Conservation (phyloP, 2,329 filamentous ascomycete species). For the Dactylonectria macrodidyma region DNA sequence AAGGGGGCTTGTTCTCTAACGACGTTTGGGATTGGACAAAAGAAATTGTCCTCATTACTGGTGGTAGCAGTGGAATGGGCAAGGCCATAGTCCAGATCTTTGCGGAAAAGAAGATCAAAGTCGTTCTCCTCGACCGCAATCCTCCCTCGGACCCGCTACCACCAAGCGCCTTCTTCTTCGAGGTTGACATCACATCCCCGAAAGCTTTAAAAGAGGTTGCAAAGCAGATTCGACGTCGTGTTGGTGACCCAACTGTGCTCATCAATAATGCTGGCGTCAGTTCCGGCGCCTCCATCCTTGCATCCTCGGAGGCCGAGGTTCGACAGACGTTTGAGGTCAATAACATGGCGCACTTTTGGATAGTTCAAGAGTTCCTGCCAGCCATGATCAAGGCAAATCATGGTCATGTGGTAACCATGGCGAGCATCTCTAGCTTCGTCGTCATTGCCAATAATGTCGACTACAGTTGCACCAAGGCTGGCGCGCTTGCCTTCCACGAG, state of each 20-base stretch:
- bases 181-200: constrained; percentile 29
- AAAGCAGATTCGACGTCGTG: constrained; percentile 20
- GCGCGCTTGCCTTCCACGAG: constrained; percentile 75
- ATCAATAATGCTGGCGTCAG: constrained; percentile 36
- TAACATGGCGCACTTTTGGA: constrained; percentile 73
- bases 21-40: constrained; percentile 18
- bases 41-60: constrained; percentile 25
- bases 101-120: constrained; percentile 16
- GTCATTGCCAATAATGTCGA: constrained; percentile 73
- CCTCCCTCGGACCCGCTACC: constrained; percentile 12
- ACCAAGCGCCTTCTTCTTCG: constrained; percentile 15
- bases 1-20: not conserved
- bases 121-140: constrained; percentile 24
- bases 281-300: constrained; percentile 14
- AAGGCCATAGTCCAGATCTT: constrained; percentile 20
- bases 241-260: constrained; percentile 34
- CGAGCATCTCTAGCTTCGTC: constrained; percentile 71
- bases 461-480: constrained; percentile 74
- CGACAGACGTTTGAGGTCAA: constrained; percentile 71
- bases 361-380: constrained; percentile 74
- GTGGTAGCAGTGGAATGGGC: constrained; percentile 30
- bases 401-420: constrained; percentile 78
- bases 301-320: constrained; percentile 4
- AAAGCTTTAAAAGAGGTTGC: constrained; percentile 19
- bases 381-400: constrained; percentile 72